These are phyloP conservation scores for Volvariella surrecta DNA, from an alignment of 1,284 basidiomycete genomes.

Conservation along the genomic window DNA sequence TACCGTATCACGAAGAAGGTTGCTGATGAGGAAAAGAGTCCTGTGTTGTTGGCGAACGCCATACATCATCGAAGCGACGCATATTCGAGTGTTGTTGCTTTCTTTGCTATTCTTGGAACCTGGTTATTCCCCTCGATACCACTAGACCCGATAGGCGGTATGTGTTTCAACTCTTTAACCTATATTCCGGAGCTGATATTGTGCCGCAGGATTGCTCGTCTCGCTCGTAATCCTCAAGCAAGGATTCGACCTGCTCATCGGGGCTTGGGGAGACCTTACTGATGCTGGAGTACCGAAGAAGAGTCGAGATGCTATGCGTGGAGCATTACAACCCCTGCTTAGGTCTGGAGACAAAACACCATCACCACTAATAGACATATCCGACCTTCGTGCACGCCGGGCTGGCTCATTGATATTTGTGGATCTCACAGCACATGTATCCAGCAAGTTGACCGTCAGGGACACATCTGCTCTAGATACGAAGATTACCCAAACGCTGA, in stretches of 20 bases:
- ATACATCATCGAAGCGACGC: slow-evolving; percentile 94
- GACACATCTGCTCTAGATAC: slow-evolving; percentile 55
- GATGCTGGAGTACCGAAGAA: slow-evolving; percentile 72
- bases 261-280: slow-evolving; percentile 77
- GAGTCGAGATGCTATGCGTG: slow-evolving; percentile 45
- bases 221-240: slow-evolving; percentile 86
- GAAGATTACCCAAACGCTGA: slow-evolving; percentile 53
- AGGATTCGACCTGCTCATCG: slow-evolving; percentile 63
- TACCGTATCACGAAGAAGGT: slow-evolving; percentile 85
- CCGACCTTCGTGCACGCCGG: slow-evolving; percentile 66
- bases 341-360: slow-evolving; percentile 8
- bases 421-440: slow-evolving; percentile 66
- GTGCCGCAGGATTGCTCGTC: slow-evolving; percentile 64
- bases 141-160: slow-evolving; percentile 91
- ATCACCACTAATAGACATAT: slow-evolving; percentile 29
- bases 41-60: slow-evolving; percentile 88
- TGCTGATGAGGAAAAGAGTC: slow-evolving; percentile 83
- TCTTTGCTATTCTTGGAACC: slow-evolving; percentile 84
- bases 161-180: slow-evolving; percentile 11
- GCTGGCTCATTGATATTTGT: slow-evolving; percentile 72
- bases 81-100: slow-evolving; percentile 81
- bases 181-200: slow-evolving; percentile 5
- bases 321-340: slow-evolving; percentile 49
- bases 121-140: slow-evolving; percentile 81
- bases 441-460: slow-evolving; percentile 46